Evolutionary conservation across 2,329 filamentous ascomycete species (phyloP).

Genomic region (Alternaria postmessia): DNA sequence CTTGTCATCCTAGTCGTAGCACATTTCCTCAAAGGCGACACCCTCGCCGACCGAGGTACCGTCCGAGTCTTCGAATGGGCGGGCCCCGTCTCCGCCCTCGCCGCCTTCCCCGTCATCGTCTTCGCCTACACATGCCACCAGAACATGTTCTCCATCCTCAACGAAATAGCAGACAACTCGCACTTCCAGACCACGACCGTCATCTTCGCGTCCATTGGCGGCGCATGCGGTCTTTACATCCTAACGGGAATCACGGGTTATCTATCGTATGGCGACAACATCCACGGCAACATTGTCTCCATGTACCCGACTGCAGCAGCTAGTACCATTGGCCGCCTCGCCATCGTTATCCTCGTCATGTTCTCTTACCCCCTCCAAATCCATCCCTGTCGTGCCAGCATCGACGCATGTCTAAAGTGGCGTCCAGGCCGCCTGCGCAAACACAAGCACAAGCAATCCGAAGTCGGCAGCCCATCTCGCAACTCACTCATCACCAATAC

Average conservation of each 20-base stretch:
- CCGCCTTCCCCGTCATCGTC: conserved; percentile 91
- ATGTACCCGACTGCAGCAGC: conserved; percentile 73
- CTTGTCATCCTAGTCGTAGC: conserved; percentile 92
- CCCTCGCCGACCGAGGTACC: conserved; percentile 74
- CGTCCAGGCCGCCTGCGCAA: conserved; percentile 61
- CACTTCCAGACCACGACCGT: conserved; percentile 80
- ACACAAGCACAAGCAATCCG: conserved; percentile 37
- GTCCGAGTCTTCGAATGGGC: conserved; percentile 81
- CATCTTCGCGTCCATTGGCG: conserved; percentile 83
- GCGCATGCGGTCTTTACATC: conserved; percentile 85
- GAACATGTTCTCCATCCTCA: conserved; percentile 99
- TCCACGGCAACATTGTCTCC: conserved; percentile 90
- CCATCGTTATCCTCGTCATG: conserved; percentile 94
- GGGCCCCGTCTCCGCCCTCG: conserved; percentile 78
- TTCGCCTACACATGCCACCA: conserved; percentile 99
- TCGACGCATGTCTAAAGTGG: conserved; percentile 96
- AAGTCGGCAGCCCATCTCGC: conserved; percentile 51
- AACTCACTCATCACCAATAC: conserved; percentile 55
- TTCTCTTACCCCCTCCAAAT: conserved; percentile 97
- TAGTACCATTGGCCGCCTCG: conserved; percentile 91
- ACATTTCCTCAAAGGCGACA: conserved; percentile 83
- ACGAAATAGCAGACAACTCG: conserved; percentile 88
- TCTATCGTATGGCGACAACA: conserved; percentile 88
- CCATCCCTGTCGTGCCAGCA: conserved; percentile 92
- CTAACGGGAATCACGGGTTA: conserved; percentile 95